Percentiles rank a stretch among this genome's conserved stretches.
These are phyloP conservation scores for Bruguiera parviflora DNA, from an alignment of 345 rosid species.

Conservation along the genomic window DNA sequence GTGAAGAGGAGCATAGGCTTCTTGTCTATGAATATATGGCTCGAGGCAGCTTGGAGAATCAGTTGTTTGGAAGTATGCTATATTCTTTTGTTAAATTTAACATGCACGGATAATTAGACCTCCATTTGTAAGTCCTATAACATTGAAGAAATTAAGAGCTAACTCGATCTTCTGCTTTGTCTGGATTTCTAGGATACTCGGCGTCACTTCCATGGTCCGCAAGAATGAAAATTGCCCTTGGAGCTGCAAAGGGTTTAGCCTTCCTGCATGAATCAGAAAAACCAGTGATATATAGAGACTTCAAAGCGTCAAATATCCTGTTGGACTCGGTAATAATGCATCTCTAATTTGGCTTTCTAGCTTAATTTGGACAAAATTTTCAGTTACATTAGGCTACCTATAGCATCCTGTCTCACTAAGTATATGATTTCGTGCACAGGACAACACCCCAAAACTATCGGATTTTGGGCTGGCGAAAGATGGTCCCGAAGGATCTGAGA, in stretches of 20 bases:
- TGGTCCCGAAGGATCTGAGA: slow-evolving; percentile 93
- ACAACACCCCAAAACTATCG: slow-evolving; percentile 73
- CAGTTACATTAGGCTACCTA: background rate
- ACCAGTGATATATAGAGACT: background rate
- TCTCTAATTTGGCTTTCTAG: background rate
- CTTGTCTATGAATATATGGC: slow-evolving; percentile 90
- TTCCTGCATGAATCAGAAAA: slow-evolving; percentile 1
- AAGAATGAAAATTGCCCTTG: background rate
- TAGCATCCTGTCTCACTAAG: too few species aligned
- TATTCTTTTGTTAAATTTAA: background rate
- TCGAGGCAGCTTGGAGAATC: slow-evolving; percentile 89
- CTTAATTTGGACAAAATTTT: background rate
- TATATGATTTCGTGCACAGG: slow-evolving; percentile 35
- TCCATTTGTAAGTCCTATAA: background rate
- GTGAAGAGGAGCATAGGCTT: slow-evolving; percentile 83
- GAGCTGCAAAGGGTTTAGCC: background rate
- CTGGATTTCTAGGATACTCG: slow-evolving; percentile 51
- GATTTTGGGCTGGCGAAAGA: slow-evolving; percentile 93
- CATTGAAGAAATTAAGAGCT: background rate
- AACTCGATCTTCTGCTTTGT: background rate
- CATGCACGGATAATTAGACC: background rate
- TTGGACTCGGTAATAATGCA: slow-evolving; percentile 46
- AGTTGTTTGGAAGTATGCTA: slow-evolving; percentile 69
- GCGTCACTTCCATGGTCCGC: slow-evolving; percentile 24
- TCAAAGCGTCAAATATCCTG: background rate